Conservation (phyloP, 306 rosid species). For the Fagus crenata region DNA sequence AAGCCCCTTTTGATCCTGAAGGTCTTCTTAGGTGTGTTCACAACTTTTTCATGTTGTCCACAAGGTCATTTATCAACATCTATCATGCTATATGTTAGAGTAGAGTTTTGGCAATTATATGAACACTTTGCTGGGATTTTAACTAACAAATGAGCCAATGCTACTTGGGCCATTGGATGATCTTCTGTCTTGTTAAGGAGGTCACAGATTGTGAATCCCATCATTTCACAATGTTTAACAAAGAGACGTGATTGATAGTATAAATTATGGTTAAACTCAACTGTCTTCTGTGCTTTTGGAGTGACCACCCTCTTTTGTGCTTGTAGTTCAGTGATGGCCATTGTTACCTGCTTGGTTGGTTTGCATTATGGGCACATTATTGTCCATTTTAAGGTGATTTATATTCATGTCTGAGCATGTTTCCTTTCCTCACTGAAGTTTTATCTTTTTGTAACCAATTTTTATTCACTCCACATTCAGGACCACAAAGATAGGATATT, state of each 20-base stretch:
- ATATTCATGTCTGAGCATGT: neutral
- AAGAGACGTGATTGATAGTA: neutral
- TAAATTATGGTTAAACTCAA: neutral
- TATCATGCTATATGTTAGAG: neutral
- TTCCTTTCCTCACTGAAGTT: neutral
- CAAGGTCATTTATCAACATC: slow-evolving; percentile 9
- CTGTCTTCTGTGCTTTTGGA: slow-evolving; percentile 10
- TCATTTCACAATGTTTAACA: neutral
- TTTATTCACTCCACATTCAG: slow-evolving; percentile 41
- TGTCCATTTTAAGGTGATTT: slow-evolving; percentile 73
- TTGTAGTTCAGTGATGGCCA: slow-evolving; percentile 81
- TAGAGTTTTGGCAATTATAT: neutral
- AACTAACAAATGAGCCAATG: neutral
- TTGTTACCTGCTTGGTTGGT: slow-evolving; percentile 92
- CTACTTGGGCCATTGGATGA: neutral
- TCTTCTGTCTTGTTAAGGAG: neutral
- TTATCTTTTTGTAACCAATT: neutral
- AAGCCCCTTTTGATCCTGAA: slow-evolving; percentile 98
- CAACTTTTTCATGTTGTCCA: neutral
- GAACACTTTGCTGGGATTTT: neutral
- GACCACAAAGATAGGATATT: slow-evolving; percentile 52
- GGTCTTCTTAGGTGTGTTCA: slow-evolving; percentile 73
- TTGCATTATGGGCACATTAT: slow-evolving; percentile 88
- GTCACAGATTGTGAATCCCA: neutral
- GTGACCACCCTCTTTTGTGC: slow-evolving; percentile 11